Conservation (phyloP, 2,329 filamentous ascomycete genomes). For the Calonectria hawksworthii region DNA sequence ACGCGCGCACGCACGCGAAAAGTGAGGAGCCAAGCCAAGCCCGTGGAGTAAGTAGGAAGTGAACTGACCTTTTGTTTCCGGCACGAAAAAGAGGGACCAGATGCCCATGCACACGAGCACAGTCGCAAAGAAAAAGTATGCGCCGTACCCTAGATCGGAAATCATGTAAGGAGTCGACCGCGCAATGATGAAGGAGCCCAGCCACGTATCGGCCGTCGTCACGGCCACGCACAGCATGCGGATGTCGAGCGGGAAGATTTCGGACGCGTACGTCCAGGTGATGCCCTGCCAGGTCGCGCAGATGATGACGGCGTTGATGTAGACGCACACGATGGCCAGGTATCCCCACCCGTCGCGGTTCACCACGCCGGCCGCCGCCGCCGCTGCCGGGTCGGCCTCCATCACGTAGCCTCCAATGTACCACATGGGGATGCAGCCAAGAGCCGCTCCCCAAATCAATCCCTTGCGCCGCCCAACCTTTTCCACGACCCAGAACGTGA, state of each 20-base stretch:
- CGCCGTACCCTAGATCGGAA: conserved; percentile 59
- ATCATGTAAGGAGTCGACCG: conserved; percentile 58
- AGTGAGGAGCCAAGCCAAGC: too few species aligned
- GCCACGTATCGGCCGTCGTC: conserved; percentile 54
- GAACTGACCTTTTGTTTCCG: conserved; percentile 66
- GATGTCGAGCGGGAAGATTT: conserved; percentile 60
- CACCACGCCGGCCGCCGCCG: conserved; percentile 62
- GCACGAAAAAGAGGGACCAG: conserved; percentile 64
- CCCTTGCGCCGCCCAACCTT: conserved; percentile 62
- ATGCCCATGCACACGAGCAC: conserved; percentile 60
- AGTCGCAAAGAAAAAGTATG: conserved; percentile 67
- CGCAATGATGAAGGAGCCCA: conserved; percentile 57
- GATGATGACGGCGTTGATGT: conserved; percentile 58
- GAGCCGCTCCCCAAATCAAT: conserved; percentile 55
- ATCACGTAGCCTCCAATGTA: conserved; percentile 57
- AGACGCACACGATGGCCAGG: conserved; percentile 60
- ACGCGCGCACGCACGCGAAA: too few species aligned
- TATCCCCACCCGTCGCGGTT: conserved; percentile 57
- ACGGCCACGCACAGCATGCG: conserved; percentile 53
- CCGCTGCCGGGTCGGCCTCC: conserved; percentile 48
- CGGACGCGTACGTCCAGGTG: conserved; percentile 60
- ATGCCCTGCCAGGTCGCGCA: conserved; percentile 59
- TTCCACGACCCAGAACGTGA: conserved; percentile 62
- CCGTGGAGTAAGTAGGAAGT: too few species aligned
- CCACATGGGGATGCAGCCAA: conserved; percentile 56